Percentiles rank a stretch among this genome's conserved stretches.
Evolutionary conservation across 768 basidiomycete species (phyloP).

Genomic region (Vishniacozyma victoriae): DNA sequence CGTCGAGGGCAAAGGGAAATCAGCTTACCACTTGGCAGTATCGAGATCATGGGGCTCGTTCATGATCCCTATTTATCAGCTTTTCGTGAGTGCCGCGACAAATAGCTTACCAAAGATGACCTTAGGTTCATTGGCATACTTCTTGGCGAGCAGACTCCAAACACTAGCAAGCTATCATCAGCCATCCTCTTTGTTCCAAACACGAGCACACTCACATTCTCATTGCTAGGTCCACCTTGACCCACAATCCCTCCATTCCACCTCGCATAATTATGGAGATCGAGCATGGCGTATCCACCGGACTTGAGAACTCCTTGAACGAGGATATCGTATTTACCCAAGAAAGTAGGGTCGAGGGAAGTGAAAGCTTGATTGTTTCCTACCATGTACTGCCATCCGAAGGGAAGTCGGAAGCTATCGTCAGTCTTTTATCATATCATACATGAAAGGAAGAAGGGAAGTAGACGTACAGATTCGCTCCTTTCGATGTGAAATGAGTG

Average conservation of each 20-base stretch:
- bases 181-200: neutral
- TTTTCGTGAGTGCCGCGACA: neutral
- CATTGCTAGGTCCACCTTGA: conserved; percentile 59
- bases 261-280: conserved; percentile 59
- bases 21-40: neutral
- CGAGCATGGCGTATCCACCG: conserved; percentile 55
- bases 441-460: neutral
- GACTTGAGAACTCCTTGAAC: conserved; percentile 54
- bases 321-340: conserved; percentile 52
- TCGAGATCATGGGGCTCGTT: conserved; percentile 60
- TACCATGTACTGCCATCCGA: conserved; percentile 58
- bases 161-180: conserved; percentile 51
- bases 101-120: conserved; percentile 48
- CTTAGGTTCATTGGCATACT: conserved; percentile 50
- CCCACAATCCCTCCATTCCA: conserved; percentile 60
- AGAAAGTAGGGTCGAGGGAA: conserved; percentile 51
- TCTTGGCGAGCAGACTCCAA: conserved; percentile 55
- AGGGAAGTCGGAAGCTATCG: conserved; percentile 59
- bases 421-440: conserved; percentile 35
- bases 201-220: conserved; percentile 16
- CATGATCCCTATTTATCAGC: conserved; percentile 48
- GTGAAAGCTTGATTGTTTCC: conserved; percentile 38
- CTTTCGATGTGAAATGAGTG: conserved; percentile 57
- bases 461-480: conserved; percentile 45
- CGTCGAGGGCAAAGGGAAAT: neutral